Evolutionary conservation across 371 early-diverging fungal species (phyloP).

Genomic region (Apophysomyces elegans): DNA sequence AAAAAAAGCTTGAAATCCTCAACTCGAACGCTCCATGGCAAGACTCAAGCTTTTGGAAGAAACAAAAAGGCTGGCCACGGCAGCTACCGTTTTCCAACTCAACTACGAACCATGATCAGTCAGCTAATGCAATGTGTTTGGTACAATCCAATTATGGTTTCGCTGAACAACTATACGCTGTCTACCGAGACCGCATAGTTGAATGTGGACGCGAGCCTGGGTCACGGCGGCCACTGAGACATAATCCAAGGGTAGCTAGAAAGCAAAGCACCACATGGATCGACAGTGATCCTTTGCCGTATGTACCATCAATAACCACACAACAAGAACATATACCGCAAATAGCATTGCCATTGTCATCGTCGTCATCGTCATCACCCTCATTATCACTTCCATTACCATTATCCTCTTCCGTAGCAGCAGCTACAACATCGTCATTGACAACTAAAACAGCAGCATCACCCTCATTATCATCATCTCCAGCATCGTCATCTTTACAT

Average conservation of each 20-base stretch:
- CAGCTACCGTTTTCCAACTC: slow-evolving; percentile 56
- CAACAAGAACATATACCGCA: background rate
- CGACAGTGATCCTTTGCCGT: slow-evolving; percentile 21
- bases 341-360: background rate
- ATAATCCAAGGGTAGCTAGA: slow-evolving; percentile 8
- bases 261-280: slow-evolving; percentile 28
- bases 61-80: slow-evolving; percentile 51
- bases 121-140: slow-evolving; percentile 52
- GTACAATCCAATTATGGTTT: slow-evolving; percentile 50
- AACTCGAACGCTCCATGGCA: slow-evolving; percentile 29
- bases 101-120: slow-evolving; percentile 57
- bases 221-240: slow-evolving; percentile 13
- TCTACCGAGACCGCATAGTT: slow-evolving; percentile 50
- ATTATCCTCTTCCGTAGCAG: too few species aligned
- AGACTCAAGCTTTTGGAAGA: slow-evolving; percentile 37
- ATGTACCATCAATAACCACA: background rate
- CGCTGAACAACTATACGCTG: slow-evolving; percentile 51
- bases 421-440: background rate
- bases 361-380: background rate
- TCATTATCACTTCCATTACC: too few species aligned
- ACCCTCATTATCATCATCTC: background rate
- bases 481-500: background rate
- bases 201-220: slow-evolving; percentile 47
- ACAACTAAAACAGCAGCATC: background rate
- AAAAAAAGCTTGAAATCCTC: slow-evolving; percentile 19